Conservation (phyloP, 495 filamentous ascomycete genomes). For the Penicillium roqueforti region DNA sequence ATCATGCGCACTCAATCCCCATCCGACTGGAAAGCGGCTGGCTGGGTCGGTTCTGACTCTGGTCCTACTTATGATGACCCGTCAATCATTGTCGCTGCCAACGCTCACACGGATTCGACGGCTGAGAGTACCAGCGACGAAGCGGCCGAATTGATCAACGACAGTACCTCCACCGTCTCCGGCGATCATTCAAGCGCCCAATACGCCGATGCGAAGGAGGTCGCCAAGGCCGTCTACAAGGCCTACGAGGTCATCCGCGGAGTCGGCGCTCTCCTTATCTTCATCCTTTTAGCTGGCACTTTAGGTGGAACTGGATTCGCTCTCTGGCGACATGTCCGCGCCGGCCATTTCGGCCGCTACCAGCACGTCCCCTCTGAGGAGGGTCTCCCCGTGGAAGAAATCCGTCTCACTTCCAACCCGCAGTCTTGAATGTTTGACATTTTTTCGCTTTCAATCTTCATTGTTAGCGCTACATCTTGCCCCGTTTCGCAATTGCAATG, state of each 20-base stretch:
- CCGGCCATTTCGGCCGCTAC: constrained; percentile 30
- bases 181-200: neutral
- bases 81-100: constrained; percentile 21
- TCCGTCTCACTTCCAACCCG: constrained; percentile 15
- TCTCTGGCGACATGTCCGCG: constrained; percentile 20
- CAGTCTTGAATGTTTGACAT: constrained; percentile 9
- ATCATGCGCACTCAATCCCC: constrained; percentile 28
- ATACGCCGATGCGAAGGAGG: constrained; percentile 28
- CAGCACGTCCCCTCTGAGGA: constrained; percentile 35
- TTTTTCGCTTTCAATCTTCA: constrained; percentile 7
- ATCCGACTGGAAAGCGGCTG: constrained; percentile 33
- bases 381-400: constrained; percentile 25
- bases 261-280: constrained; percentile 32
- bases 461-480: constrained; percentile 14
- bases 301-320: constrained; percentile 28
- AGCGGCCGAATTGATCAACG: constrained; percentile 12
- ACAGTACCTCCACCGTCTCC: constrained; percentile 1
- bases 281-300: constrained; percentile 27
- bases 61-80: constrained; percentile 34
- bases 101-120: constrained; percentile 11
- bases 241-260: constrained; percentile 37
- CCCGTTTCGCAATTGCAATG: constrained; percentile 11
- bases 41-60: constrained; percentile 24
- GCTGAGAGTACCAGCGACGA: constrained; percentile 16
- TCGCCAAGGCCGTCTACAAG: constrained; percentile 30